These are phyloP conservation scores for Aspergillus ochraceus DNA, from an alignment of 2,329 filamentous ascomycete species.

Conservation along the genomic window DNA sequence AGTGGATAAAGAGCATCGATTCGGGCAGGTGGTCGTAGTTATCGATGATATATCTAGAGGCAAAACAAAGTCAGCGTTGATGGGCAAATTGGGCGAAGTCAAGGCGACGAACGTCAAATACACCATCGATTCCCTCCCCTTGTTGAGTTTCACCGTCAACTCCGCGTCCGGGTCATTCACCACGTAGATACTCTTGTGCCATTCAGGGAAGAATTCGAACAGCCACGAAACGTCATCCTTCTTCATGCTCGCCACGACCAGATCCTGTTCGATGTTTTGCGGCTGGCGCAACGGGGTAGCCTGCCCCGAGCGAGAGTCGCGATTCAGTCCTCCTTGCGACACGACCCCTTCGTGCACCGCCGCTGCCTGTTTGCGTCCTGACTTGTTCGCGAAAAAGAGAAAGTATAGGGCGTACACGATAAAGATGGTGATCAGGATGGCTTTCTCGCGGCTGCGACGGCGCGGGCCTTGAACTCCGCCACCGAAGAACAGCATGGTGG, in stretches of 20 bases:
- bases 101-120: conserved; percentile 41
- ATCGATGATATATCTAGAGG: conserved; percentile 43
- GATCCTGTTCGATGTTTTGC: conserved; percentile 26
- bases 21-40: conserved; percentile 43
- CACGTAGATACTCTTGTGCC: conserved; percentile 57
- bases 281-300: conserved; percentile 16
- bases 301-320: conserved; percentile 17
- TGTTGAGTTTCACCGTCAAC: conserved; percentile 50
- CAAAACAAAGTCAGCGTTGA: neutral
- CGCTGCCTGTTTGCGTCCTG: conserved; percentile 10
- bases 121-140: conserved; percentile 46
- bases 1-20: conserved; percentile 43
- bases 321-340: conserved; percentile 10
- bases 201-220: conserved; percentile 41
- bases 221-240: conserved; percentile 43
- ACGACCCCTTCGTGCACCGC: conserved; percentile 11
- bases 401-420: conserved; percentile 35
- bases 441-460: conserved; percentile 35
- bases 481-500: conserved; percentile 34
- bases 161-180: conserved; percentile 51
- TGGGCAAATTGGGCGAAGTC: neutral
- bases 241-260: conserved; percentile 43
- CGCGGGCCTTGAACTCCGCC: conserved; percentile 35
- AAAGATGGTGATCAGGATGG: conserved; percentile 34
- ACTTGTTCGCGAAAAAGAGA: conserved; percentile 30